phyloP scores from a whole-genome alignment of 768 basidiomycete species.

The Pilatotrama ljubarskyi region DNA sequence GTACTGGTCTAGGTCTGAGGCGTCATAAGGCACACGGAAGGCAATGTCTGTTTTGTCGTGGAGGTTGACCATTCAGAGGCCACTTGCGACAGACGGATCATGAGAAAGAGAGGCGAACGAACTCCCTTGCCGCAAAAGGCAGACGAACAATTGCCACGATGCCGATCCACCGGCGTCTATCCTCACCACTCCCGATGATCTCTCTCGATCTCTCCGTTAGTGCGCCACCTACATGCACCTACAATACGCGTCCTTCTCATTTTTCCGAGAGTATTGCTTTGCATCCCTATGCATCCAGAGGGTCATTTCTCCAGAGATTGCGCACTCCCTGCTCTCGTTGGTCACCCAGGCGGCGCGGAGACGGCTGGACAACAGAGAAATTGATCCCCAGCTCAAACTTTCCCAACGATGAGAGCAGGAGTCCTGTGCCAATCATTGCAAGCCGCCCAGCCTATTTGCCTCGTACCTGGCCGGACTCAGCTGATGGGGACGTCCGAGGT shows the following conservation, averaged over 20 bases:
- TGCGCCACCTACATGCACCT: constrained; percentile 9
- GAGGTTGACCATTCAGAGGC: background rate
- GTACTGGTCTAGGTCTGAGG: background rate
- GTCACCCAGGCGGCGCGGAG: background rate
- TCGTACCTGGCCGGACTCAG: constrained; percentile 5
- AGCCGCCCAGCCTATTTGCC: constrained; percentile 5
- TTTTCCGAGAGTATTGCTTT: background rate
- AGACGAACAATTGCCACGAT: background rate
- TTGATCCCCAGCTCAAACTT: constrained; percentile 2
- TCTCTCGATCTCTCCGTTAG: background rate
- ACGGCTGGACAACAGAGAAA: background rate
- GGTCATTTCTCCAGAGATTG: background rate
- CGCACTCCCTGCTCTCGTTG: background rate
- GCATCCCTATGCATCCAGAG: background rate
- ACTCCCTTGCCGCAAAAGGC: constrained; percentile 3
- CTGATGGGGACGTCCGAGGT: background rate
- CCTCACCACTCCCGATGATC: background rate
- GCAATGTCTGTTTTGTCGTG: background rate
- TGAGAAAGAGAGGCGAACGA: constrained; percentile 4
- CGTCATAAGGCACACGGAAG: constrained; percentile 3
- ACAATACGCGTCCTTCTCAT: constrained; percentile 2
- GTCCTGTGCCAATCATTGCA: constrained; percentile 3
- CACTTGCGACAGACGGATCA: background rate
- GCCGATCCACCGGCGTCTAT: background rate
- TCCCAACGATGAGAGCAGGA: constrained; percentile 17